phyloP scores from a whole-genome alignment of 2,329 filamentous ascomycete species.

The Alternaria gansuensis region DNA sequence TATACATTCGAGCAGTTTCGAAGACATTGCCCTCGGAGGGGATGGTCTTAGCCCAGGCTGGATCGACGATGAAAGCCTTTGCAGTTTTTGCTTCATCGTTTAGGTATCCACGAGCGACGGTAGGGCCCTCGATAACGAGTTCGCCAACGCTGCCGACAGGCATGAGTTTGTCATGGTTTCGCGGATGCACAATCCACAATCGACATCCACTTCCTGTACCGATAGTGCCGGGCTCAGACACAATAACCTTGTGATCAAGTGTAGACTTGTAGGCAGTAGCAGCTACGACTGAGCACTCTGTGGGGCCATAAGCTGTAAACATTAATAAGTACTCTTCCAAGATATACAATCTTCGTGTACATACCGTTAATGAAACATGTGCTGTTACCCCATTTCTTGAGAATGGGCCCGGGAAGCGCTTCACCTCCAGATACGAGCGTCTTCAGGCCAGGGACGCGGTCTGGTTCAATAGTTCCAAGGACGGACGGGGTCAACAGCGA shows the following conservation, averaged over 20 bases:
- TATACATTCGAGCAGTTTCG: constrained; percentile 30
- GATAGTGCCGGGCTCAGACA: constrained; percentile 43
- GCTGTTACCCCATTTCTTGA: constrained; percentile 56
- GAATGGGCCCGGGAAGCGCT: constrained; percentile 50
- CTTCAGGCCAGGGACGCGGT: constrained; percentile 54
- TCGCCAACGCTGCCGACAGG: constrained; percentile 46
- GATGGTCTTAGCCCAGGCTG: constrained; percentile 32
- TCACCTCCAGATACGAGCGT: constrained; percentile 58
- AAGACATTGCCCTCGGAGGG: constrained; percentile 25
- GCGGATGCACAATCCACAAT: constrained; percentile 55
- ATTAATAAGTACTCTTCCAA: constrained; percentile 3
- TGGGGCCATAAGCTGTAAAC: constrained; percentile 43
- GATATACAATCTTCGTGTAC: constrained; percentile 32
- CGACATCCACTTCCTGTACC: constrained; percentile 45
- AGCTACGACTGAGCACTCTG: constrained; percentile 45
- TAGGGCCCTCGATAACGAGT: constrained; percentile 60
- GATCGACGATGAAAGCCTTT: constrained; percentile 44
- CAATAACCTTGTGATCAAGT: constrained; percentile 36
- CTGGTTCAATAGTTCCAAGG: constrained; percentile 53
- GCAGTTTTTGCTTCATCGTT: constrained; percentile 37
- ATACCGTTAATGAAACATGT: constrained; percentile 58
- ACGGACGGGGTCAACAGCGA: constrained; percentile 46
- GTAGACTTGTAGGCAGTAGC: constrained; percentile 37
- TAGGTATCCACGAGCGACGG: constrained; percentile 45
- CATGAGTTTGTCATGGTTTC: constrained; percentile 49